Conservation (phyloP, 2,329 filamentous ascomycete genomes). For the Aspergillus fructus region DNA sequence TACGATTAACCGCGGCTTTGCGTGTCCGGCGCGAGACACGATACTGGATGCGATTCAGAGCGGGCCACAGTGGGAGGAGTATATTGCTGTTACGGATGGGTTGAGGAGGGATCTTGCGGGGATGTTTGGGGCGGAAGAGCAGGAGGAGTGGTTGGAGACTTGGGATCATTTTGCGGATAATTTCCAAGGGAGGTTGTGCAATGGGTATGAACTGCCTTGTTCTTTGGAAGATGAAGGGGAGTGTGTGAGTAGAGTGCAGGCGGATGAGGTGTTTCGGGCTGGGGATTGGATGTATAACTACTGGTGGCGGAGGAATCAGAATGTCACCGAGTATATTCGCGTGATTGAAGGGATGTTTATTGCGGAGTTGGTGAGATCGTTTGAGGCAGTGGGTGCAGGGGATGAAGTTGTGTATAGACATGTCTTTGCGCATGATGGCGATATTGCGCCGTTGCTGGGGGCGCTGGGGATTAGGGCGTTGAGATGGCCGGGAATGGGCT, state of each 20-base stretch:
- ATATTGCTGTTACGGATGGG: slow-evolving; percentile 31
- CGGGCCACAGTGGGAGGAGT: slow-evolving; percentile 35
- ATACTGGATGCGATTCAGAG: slow-evolving; percentile 28
- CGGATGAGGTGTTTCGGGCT: slow-evolving; percentile 39
- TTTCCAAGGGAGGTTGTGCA: slow-evolving; percentile 42
- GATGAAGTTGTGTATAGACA: slow-evolving; percentile 32
- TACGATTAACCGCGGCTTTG: slow-evolving; percentile 37
- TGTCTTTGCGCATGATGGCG: slow-evolving; percentile 40
- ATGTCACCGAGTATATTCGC: slow-evolving; percentile 38
- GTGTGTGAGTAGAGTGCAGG: slow-evolving; percentile 35
- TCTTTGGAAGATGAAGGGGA: slow-evolving; percentile 23
- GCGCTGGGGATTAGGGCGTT: slow-evolving; percentile 36
- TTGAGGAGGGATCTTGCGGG: slow-evolving; percentile 30
- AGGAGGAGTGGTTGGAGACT: slow-evolving; percentile 31
- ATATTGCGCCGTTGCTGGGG: slow-evolving; percentile 37
- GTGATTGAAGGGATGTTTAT: slow-evolving; percentile 40
- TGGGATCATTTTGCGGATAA: slow-evolving; percentile 44
- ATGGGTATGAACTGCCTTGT: slow-evolving; percentile 40
- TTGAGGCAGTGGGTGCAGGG: slow-evolving; percentile 26
- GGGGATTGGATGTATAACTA: slow-evolving; percentile 46
- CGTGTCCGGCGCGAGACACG: slow-evolving; percentile 27
- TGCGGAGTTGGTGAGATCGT: slow-evolving; percentile 32
- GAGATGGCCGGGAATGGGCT: slow-evolving; percentile 42
- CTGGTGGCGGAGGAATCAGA: slow-evolving; percentile 37
- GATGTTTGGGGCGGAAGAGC: slow-evolving; percentile 31